Percentiles rank a stretch among this genome's conserved stretches.
These are phyloP conservation scores for Phellopilus nigrolimitatus DNA, from an alignment of 1,284 basidiomycete genomes.

Conservation along the genomic window DNA sequence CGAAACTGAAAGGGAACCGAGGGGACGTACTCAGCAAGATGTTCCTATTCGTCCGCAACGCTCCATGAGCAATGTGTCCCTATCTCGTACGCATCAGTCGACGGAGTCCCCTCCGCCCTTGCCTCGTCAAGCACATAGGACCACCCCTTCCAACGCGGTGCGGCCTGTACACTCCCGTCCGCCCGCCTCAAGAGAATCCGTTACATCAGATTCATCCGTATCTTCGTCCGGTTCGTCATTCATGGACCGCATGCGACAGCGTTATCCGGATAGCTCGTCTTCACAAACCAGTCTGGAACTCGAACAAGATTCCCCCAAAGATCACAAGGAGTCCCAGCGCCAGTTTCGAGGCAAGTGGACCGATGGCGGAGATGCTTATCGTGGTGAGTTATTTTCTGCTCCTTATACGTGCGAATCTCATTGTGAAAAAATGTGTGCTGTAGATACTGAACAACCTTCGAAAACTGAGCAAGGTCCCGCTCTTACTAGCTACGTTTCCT, in stretches of 20 bases:
- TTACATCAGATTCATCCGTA: conserved; percentile 27
- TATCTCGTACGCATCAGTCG: conserved; percentile 11
- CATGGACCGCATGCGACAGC: conserved; percentile 25
- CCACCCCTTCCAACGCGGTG: not conserved
- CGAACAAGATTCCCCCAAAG: conserved; percentile 5
- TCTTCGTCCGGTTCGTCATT: conserved; percentile 29
- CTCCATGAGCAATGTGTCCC: conserved; percentile 25
- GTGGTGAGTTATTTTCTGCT: not conserved
- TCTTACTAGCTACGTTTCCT: conserved; percentile 11
- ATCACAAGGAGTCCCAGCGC: not conserved
- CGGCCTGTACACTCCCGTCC: conserved; percentile 15
- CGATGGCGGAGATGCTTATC: no score
- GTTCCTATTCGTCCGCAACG: conserved; percentile 24
- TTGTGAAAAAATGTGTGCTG: not conserved
- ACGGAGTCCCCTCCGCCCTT: conserved; percentile 14
- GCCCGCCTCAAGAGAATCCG: conserved; percentile 16
- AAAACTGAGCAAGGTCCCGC: not conserved
- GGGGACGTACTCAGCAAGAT: not conserved
- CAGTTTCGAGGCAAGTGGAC: not conserved
- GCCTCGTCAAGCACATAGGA: conserved; percentile 18
- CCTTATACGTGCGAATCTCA: no score
- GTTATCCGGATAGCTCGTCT: conserved; percentile 6
- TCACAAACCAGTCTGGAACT: conserved; percentile 17
- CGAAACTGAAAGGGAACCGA: conserved; percentile 1
- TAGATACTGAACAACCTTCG: not conserved